Evolutionary conservation across 768 basidiomycete genomes (phyloP).

Genomic region (Pulveroboletus sp.): DNA sequence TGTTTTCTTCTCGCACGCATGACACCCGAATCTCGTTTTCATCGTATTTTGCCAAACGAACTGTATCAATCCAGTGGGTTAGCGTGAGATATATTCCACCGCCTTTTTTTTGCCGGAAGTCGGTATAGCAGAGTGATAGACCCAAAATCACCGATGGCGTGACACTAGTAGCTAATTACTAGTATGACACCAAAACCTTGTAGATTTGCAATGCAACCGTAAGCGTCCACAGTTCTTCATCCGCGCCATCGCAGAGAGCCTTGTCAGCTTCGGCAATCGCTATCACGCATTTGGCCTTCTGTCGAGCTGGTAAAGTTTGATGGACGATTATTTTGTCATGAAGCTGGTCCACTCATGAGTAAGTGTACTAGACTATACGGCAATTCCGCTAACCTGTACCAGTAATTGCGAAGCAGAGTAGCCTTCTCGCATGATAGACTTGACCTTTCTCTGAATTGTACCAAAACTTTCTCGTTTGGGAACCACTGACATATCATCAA

Average conservation of each 20-base stretch:
- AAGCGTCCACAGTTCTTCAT: constrained; percentile 94
- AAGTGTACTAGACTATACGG: constrained; percentile 3
- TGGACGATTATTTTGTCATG: constrained; percentile 89
- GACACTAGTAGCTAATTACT: neutral
- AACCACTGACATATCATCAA: constrained; percentile 31
- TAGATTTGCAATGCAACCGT: constrained; percentile 82
- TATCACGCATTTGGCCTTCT: constrained; percentile 79
- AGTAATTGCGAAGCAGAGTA: constrained; percentile 91
- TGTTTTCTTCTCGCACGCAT: constrained; percentile 7
- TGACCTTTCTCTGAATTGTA: constrained; percentile 68
- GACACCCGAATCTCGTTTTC: constrained; percentile 13
- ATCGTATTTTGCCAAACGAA: constrained; percentile 4
- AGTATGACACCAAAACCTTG: constrained; percentile 50
- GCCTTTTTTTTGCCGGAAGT: too few species aligned
- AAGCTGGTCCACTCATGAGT: constrained; percentile 47
- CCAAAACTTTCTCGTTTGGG: constrained; percentile 47
- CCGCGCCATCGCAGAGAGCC: constrained; percentile 91
- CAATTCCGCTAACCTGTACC: constrained; percentile 61
- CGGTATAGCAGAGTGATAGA: too few species aligned
- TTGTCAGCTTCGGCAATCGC: constrained; percentile 95
- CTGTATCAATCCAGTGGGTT: neutral
- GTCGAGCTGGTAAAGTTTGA: constrained; percentile 72
- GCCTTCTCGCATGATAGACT: constrained; percentile 77
- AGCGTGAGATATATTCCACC: too few species aligned
- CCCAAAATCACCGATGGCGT: too few species aligned